Evolutionary conservation across 495 filamentous ascomycete species (phyloP).

Genomic region (Daldinia grandis): DNA sequence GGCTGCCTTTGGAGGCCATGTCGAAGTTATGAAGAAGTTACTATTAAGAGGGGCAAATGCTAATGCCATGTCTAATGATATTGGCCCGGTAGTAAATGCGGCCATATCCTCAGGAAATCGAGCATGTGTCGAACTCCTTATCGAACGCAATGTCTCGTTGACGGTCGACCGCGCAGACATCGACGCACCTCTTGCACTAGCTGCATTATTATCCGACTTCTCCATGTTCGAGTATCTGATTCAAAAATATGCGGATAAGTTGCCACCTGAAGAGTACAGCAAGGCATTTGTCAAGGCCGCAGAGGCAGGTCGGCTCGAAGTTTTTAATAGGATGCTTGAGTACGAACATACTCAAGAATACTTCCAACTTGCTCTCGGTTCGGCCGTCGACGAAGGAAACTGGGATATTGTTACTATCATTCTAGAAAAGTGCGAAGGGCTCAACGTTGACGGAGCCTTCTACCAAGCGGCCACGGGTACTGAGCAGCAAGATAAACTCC

Average conservation of each 20-base stretch:
- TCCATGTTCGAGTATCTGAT: conserved; percentile 48
- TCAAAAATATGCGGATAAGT: conserved; percentile 38
- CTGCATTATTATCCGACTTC: conserved; percentile 42
- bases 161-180: conserved; percentile 39
- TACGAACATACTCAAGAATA: conserved; percentile 37
- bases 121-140: conserved; percentile 45
- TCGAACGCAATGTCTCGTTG: conserved; percentile 44
- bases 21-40: conserved; percentile 48
- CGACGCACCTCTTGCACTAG: conserved; percentile 41
- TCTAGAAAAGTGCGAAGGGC: conserved; percentile 32
- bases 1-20: conserved; percentile 47
- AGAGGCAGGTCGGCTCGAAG: conserved; percentile 42
- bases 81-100: conserved; percentile 48
- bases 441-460: conserved; percentile 41
- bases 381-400: conserved; percentile 40
- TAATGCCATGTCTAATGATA: conserved; percentile 42
- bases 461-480: conserved; percentile 40
- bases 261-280: conserved; percentile 42
- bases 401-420: conserved; percentile 42
- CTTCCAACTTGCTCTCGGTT: conserved; percentile 42
- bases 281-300: conserved; percentile 44
- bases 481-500: conserved; percentile 40
- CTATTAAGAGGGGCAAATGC: conserved; percentile 44
- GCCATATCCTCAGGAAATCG: conserved; percentile 48
- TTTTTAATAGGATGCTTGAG: conserved; percentile 43